These are phyloP conservation scores for Odontarrhena argentea DNA, from an alignment of 345 rosid genomes.

Conservation along the genomic window DNA sequence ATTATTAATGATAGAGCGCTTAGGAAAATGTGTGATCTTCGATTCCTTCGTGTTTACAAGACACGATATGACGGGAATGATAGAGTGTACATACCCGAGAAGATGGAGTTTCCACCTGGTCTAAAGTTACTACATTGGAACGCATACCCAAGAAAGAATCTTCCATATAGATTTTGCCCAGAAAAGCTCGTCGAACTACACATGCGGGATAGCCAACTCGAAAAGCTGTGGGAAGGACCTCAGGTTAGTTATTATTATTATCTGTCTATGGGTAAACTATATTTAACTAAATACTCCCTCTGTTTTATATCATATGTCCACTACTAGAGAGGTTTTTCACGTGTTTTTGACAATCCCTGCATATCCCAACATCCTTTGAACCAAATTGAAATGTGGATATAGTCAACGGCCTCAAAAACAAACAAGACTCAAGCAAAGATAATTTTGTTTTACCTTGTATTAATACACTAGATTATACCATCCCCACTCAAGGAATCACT, in stretches of 20 bases:
- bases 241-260: slow-evolving; percentile 5
- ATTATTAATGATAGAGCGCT: neutral
- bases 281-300: no score
- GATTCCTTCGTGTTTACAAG: slow-evolving; percentile 23
- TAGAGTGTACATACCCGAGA: neutral
- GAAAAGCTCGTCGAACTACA: slow-evolving; percentile 23
- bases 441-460: no score
- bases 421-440: no score
- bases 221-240: slow-evolving; percentile 27
- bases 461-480: no score
- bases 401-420: no score
- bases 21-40: slow-evolving; percentile 26
- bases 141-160: slow-evolving; percentile 15
- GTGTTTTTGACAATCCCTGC: no score
- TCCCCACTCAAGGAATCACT: no score
- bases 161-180: slow-evolving; percentile 11
- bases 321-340: no score
- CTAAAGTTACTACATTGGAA: slow-evolving; percentile 23
- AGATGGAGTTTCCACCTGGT: slow-evolving; percentile 7
- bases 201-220: slow-evolving; percentile 5
- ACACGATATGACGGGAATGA: neutral
- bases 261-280: no score
- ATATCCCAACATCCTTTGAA: no score
- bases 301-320: no score
- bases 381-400: no score